phyloP scores from a whole-genome alignment of 345 rosid species.

The Ceriops zippeliana region DNA sequence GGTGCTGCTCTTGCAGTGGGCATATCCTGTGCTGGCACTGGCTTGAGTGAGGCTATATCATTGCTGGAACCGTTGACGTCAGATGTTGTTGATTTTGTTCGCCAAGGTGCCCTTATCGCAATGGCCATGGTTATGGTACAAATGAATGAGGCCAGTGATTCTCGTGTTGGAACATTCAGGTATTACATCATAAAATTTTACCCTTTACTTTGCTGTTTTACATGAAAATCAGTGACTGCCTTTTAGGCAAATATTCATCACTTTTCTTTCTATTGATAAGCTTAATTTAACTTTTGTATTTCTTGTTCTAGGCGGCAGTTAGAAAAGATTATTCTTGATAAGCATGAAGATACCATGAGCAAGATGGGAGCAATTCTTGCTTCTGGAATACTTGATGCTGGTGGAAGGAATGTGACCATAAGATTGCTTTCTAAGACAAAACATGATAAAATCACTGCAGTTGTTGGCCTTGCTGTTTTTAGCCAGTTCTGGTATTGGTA shows the following conservation, averaged over 20 bases:
- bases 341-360: conserved; percentile 99
- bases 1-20: conserved; percentile 99
- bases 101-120: conserved; percentile 99
- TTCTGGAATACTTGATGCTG: conserved; percentile 96
- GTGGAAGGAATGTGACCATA: conserved; percentile 98
- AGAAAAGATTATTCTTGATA: conserved; percentile 91
- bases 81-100: conserved; percentile 98
- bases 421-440: conserved; percentile 91
- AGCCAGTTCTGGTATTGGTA: conserved; percentile 99
- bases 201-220: background rate
- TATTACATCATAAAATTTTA: conserved; percentile 15
- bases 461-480: conserved; percentile 96
- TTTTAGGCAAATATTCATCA: background rate
- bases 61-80: conserved; percentile 95
- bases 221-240: no score
- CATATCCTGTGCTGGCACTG: conserved; percentile 99
- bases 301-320: conserved; percentile 65
- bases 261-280: background rate
- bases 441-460: conserved; percentile 92
- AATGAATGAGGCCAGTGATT: conserved; percentile 91
- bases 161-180: conserved; percentile 98
- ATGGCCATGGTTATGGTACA: conserved; percentile 99
- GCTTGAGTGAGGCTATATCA: conserved; percentile 97
- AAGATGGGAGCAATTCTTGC: conserved; percentile 99
- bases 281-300: background rate